A percentile compares a stretch with the other conserved stretches of the same genome.
Evolutionary conservation across 2,329 filamentous ascomycete species (phyloP).

Genomic region (Thelonectria rubi): DNA sequence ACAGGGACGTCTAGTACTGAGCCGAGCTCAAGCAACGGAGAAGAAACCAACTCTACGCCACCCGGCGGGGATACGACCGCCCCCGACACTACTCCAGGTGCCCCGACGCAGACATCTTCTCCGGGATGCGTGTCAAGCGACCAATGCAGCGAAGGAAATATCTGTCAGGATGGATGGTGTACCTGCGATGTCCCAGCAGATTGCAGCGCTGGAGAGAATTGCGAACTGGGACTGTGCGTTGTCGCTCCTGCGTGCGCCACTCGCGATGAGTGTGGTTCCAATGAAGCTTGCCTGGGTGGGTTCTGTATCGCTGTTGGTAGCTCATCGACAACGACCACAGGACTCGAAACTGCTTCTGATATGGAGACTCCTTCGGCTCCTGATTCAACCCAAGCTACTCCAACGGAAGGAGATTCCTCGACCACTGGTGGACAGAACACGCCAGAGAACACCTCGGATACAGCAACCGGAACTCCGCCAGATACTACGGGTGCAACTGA

Average conservation of each 20-base stretch:
- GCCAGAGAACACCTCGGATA: neutral
- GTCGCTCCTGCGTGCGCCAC: neutral
- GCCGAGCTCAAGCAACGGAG: neutral
- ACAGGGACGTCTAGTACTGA: neutral
- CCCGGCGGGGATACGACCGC: no score
- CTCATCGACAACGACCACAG: neutral
- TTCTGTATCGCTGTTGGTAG: neutral
- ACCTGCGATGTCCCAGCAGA: neutral
- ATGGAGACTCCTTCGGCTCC: no score
- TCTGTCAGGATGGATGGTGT: constrained; percentile 7
- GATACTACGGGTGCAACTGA: no score
- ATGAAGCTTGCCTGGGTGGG: neutral
- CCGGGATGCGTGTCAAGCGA: neutral
- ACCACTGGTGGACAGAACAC: neutral
- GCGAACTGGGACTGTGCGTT: neutral
- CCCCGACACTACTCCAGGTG: neutral
- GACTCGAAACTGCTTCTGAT: neutral
- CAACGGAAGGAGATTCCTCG: neutral
- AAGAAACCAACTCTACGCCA: neutral
- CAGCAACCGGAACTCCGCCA: no score
- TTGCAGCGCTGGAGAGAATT: neutral
- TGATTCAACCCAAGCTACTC: no score
- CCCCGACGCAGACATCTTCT: neutral
- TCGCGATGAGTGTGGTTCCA: neutral
- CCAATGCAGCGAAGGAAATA: neutral